Evolutionary conservation across 495 filamentous ascomycete genomes (phyloP), one percentile per base, ranked within the genome.

Genomic region (Podospora fimiseda): DNA sequence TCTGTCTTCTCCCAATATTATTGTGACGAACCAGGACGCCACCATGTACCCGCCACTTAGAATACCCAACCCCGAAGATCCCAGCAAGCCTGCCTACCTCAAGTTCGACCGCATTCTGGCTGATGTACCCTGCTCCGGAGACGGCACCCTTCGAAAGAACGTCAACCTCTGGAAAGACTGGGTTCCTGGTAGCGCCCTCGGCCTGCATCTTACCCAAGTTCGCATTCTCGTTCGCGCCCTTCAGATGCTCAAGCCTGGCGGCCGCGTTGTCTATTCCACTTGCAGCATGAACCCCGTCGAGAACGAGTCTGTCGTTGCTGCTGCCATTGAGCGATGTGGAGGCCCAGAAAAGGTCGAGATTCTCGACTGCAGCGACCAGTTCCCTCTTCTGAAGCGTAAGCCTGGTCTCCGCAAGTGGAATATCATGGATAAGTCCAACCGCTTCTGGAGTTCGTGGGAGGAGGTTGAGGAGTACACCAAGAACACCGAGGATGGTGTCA

Each of bases 241-340:
- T 44, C 94, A 98, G 71, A 91, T 98, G 88, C 76, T 97, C 18
- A 97, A 96, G 70, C 86, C 88, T 39, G 93, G 93, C 27, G 93
- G 93, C 53, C 81, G 89, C 43, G 85, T 96, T 8, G 90, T 97
- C 22, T 98, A 97, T 72, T 96, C 91, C 6, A 97, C 93, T 14
- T 98, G 93, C 74, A 94, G 89, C 68, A 87, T 98, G 86, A 98
- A 96, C 69, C 92, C 93, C 0, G 78, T 97, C 19, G 93, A 98
- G 68, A 95, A 98, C 63, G 93, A 98, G 73, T 87, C 94, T n/a
- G 90, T 97, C 18, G 71, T 98, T 51, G 70, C 70, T 13, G 69
- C 76, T 2, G 92, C 94, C 3, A 95, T 97, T 59, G 87, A 90
- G 54, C 80, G 90, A 39, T 97, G 91, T 60, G 93, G 93, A 54